phyloP scores from a whole-genome alignment of 257 asterid species.

The Ilex asprella region DNA sequence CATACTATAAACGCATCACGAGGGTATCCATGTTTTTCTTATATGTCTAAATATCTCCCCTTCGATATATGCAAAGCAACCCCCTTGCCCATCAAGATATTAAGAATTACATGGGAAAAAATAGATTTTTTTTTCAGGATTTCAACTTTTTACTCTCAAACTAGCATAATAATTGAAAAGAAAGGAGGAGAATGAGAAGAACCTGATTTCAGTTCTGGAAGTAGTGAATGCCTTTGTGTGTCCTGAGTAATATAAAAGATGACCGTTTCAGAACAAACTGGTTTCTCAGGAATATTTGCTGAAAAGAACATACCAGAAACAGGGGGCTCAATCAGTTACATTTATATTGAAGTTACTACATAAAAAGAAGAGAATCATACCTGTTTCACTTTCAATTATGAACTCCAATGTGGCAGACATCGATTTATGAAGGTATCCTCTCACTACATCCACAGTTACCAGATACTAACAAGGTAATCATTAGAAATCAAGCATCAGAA shows the following conservation, averaged over 20 bases:
- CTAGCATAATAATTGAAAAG: neutral
- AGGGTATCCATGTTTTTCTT: too few relatives aligned
- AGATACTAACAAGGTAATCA: constrained; percentile 51
- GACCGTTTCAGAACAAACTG: constrained; percentile 65
- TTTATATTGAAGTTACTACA: constrained; percentile 4
- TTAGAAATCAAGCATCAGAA: constrained; percentile 29
- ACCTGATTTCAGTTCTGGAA: constrained; percentile 78
- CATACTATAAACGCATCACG: too few relatives aligned
- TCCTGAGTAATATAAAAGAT: constrained; percentile 79
- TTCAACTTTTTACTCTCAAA: too few relatives aligned
- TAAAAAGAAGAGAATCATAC: constrained; percentile 21
- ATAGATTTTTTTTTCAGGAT: too few relatives aligned
- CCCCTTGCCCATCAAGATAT: neutral
- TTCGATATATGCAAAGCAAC: too few relatives aligned
- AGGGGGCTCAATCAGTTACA: constrained; percentile 14
- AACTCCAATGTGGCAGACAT: constrained; percentile 60
- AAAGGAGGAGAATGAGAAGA: constrained; percentile 4
- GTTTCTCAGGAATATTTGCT: constrained; percentile 59
- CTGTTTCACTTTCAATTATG: constrained; percentile 64
- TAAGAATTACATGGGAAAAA: too few relatives aligned
- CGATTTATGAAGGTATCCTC: constrained; percentile 83
- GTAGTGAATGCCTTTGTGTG: constrained; percentile 73
- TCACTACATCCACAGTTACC: constrained; percentile 54
- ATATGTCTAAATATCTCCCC: too few relatives aligned
- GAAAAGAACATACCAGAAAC: constrained; percentile 17